Base-by-base conservation (phyloP, 805 yeast species). In the Saturnispora saitoi region DNA sequence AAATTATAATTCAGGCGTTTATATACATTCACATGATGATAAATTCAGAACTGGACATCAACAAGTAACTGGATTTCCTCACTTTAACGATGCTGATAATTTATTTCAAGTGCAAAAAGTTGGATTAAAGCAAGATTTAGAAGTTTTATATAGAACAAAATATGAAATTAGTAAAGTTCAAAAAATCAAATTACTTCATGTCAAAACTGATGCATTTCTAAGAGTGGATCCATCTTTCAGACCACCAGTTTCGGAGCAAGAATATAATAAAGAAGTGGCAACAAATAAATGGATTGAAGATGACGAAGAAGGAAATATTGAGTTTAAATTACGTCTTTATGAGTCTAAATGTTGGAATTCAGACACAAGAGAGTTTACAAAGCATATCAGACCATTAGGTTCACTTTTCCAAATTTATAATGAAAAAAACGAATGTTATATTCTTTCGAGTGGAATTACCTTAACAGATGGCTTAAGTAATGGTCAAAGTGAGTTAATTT, bases 401-500 rank as follows among this genome's bases (percentile, higher is more conserved):
- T 65, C 86, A n/a, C 72, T 80, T 26, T 81, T 93, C 68, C 81
- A 78, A 61, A 67, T 91, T 17, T 68, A 73, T 47, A 95, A 86
- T 64, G 66, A 71, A 15, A 81, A 81, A 36, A 77, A 85, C 29
- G 71, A 75, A 29, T 93, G 99, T 65, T 70, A 72, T 17, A 64
- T 93, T 48, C 65, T 88, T 56, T 79, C 89, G n/a, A 95, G 90
- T 61, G 76, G 75, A 41, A 73, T 73, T 19, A 77, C 72, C 59
- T 70, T 93, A 37, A 96, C 96, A n/a, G 52, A 50, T 24, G 58
- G 58, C 11, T 34, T 48, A 31, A 32, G 47, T 3, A 86, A 95
- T 95, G 97, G 86, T 1, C 96, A 89, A 63, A 86, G 84, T 66
- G 99, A 93, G 70, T 95, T 91, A 10, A 68, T 88, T 37, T 93